Base-by-base conservation (phyloP, 768 basidiomycete species). In the Nidula microcarpa region DNA sequence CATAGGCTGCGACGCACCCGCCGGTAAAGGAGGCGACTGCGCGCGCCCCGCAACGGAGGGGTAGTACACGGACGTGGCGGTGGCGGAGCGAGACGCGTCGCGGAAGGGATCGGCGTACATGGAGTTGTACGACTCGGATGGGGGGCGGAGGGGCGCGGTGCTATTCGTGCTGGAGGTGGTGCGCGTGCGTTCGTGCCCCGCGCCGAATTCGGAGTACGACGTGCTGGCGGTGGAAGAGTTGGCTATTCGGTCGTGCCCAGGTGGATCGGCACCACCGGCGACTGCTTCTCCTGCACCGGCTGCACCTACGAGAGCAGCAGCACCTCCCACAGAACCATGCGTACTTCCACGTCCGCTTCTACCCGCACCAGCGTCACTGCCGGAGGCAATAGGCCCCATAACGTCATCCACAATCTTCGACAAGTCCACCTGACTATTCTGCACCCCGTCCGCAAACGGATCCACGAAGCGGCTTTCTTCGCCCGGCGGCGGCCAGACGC, bases 381-480 rank as follows among this genome's bases (percentile, higher is more conserved):
- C 35, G 23, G 23, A 30, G 4, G 23, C 23, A 30, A 30, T 30
- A 7, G 75, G 72, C 2, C 79, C 79, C 79, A 80, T 80, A 1
- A 80, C 72, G 47, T 78, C 72, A 51, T 77, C 71, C 7, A 80
- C 73, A 46, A 81, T 78, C 7, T 58, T 65, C n/a, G 65, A 50
- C 7, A 77, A 53, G 30, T 74, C 68, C 23, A 70, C 66, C 32
- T 71, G 64, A 49, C 66, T 69, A 52, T 65, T 71, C 43, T 63
- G 57, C 49, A 59, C 56, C 17, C 47, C 60, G 5, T 36, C 48
- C 39, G 53, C 49, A 18, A 76, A 70, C 0, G 76, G 77, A 55
- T 78, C 77, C 5, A 75, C 69, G 36, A 75, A 68, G 7, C 60
- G 53, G 17, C 50, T 62, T 18, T 51, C 60, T 23, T 66, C 67